Evolutionary conservation across 192 early-diverging fungal species (phyloP).

Genomic region (Cladochytrium replicatum): DNA sequence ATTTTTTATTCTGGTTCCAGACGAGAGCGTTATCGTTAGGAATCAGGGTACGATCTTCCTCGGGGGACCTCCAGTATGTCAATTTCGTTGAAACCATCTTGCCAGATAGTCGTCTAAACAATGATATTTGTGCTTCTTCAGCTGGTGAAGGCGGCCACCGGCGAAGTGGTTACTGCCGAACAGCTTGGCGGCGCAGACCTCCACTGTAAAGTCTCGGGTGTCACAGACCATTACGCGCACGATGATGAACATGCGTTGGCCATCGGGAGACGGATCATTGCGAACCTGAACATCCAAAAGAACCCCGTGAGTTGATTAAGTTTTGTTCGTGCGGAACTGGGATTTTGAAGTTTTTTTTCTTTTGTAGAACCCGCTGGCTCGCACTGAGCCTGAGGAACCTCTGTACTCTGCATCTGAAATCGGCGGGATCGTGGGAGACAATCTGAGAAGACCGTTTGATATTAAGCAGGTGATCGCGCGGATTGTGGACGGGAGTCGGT

Average conservation of each 20-base stretch:
- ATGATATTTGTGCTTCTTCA: slow-evolving; percentile 1
- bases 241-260: slow-evolving; percentile 81
- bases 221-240: slow-evolving; percentile 86
- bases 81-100: not conserved
- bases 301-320: slow-evolving; percentile 33
- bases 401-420: slow-evolving; percentile 73
- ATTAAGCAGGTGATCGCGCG: slow-evolving; percentile 87
- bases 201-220: slow-evolving; percentile 86
- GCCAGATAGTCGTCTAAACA: not conserved
- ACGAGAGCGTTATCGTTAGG: slow-evolving; percentile 92
- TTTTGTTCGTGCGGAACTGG: slow-evolving; percentile 2
- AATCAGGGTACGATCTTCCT: slow-evolving; percentile 96
- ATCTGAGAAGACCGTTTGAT: slow-evolving; percentile 79
- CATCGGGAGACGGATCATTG: slow-evolving; percentile 73
- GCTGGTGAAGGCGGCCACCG: slow-evolving; percentile 91
- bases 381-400: slow-evolving; percentile 58
- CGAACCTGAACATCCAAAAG: slow-evolving; percentile 77
- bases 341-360: slow-evolving; percentile 4
- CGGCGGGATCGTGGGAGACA: slow-evolving; percentile 90
- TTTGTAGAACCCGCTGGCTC: slow-evolving; percentile 13
- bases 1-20: slow-evolving; percentile 27
- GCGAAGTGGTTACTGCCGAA: slow-evolving; percentile 86
- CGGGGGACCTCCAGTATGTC: slow-evolving; percentile 71
- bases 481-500: slow-evolving; percentile 84
- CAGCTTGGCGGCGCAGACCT: slow-evolving; percentile 92